Evolutionary conservation across 306 rosid species (phyloP).

Genomic region (Gynostemma pentaphyllum): DNA sequence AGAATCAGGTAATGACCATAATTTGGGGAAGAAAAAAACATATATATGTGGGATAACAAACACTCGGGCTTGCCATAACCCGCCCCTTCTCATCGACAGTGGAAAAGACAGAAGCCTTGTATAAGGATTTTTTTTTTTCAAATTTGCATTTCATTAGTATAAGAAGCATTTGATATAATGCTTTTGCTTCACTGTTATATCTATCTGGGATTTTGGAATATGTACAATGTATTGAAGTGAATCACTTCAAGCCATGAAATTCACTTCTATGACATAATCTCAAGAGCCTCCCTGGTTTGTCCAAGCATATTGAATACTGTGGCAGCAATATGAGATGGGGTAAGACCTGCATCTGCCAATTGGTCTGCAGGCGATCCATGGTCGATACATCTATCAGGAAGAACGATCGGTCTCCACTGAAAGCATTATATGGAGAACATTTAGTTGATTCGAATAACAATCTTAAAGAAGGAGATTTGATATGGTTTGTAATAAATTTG

Average conservation of each 20-base stretch:
- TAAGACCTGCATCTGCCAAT: conserved; percentile 58
- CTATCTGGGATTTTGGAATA: neutral
- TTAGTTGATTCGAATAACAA: neutral
- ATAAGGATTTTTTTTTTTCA: too few relatives aligned
- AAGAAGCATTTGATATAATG: neutral
- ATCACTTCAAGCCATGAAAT: neutral
- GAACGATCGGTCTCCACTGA: conserved; percentile 98
- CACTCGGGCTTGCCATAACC: too few relatives aligned
- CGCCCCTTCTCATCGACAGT: too few relatives aligned
- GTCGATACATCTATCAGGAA: conserved; percentile 79
- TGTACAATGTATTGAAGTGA: neutral
- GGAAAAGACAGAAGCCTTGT: too few relatives aligned
- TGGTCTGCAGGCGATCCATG: conserved; percentile 84
- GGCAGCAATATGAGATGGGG: conserved; percentile 87
- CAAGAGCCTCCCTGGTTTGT: conserved; percentile 71
- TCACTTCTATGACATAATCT: conserved; percentile 42
- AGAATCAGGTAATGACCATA: neutral
- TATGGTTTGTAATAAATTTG: neutral
- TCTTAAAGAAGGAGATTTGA: neutral
- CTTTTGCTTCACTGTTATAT: neutral
- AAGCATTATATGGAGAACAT: conserved; percentile 9
- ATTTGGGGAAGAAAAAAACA: too few relatives aligned
- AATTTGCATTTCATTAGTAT: too few relatives aligned
- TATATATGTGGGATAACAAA: too few relatives aligned
- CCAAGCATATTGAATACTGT: conserved; percentile 83